Base-by-base conservation (phyloP, 352 stramenopile species). In the Thalassiosira oceanica region DNA sequence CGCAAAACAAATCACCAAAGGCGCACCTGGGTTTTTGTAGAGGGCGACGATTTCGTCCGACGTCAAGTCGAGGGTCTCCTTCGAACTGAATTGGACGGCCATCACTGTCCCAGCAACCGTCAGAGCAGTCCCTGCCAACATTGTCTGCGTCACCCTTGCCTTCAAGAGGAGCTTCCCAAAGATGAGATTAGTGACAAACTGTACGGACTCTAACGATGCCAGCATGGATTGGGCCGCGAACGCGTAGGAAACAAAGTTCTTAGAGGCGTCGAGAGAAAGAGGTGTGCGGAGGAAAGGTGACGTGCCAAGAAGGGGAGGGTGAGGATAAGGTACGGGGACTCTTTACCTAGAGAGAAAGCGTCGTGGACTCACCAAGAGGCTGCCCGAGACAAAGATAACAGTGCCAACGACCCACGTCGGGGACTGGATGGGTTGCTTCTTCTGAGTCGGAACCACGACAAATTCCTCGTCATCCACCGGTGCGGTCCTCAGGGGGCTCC, bases 181-280 rank as follows among this genome's bases (percentile, higher is more conserved):
- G 10, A 83, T n/a, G 10, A 84, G 46, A 44, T 84, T 84, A 0
- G 68, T 84, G 20, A 84, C 74, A 27, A 84, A 84, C 44, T 84
- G 74, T 20, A 84, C 50, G 24, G 51, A 68, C 45, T 84, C 74
- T 3, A 84, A 42, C 1, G 62, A 78, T 41, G 74, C 74, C 6
- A 84, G 48, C 54, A 81, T 71, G 2, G 55, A 75, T 53, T 83
- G 74, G 35, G 74, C 66, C 1, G 74, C 74, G 66, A 78, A 83
- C 15, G 74, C 66, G 66, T 74, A 83, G 3, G 50, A 73, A 43
- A 50, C 74, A 61, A 84, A 84, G 16, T 84, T 84, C 0, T n/a
- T n/a, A n/a, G n/a, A n/a, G n/a, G n/a, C n/a, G n/a, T n/a, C n/a
- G n/a, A n/a, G n/a, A n/a, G n/a, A n/a, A n/a, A n/a, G n/a, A n/a